Percentiles rank a stretch among this genome's conserved stretches.
Evolutionary conservation across 2,329 filamentous ascomycete genomes (phyloP).

Genomic region (Beauveria medogensis): DNA sequence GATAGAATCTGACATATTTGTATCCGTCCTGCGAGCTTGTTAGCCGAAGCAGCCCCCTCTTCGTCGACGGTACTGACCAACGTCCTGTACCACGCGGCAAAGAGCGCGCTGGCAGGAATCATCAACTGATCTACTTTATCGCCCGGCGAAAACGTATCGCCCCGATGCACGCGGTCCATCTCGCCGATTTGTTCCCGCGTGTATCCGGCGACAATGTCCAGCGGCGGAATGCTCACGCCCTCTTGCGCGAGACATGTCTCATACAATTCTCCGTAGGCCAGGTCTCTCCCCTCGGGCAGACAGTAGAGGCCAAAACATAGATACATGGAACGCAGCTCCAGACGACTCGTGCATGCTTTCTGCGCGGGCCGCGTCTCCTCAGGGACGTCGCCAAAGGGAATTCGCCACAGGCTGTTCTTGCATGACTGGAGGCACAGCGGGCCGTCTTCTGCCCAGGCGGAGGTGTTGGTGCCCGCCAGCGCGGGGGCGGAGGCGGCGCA

Average conservation of each 20-base stretch:
- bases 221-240: slow-evolving; percentile 24
- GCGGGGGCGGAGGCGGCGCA: neutral
- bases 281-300: slow-evolving; percentile 16
- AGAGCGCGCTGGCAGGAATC: slow-evolving; percentile 27
- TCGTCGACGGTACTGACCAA: slow-evolving; percentile 20
- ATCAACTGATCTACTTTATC: slow-evolving; percentile 22
- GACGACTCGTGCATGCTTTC: slow-evolving; percentile 22
- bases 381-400: slow-evolving; percentile 25
- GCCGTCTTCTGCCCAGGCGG: neutral
- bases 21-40: slow-evolving; percentile 22
- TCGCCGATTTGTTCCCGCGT: slow-evolving; percentile 24
- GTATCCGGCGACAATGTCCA: slow-evolving; percentile 26
- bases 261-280: slow-evolving; percentile 23
- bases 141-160: slow-evolving; percentile 16
- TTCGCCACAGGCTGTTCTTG: slow-evolving; percentile 18
- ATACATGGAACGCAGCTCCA: slow-evolving; percentile 25
- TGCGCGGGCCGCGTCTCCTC: slow-evolving; percentile 19
- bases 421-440: slow-evolving; percentile 26
- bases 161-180: slow-evolving; percentile 22
- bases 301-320: slow-evolving; percentile 32
- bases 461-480: neutral
- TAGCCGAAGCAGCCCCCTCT: neutral
- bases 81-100: slow-evolving; percentile 29
- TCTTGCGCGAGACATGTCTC: slow-evolving; percentile 24
- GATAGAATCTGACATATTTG: slow-evolving; percentile 26